These are phyloP conservation scores for Neurospora sp. DNA, from an alignment of 495 filamentous ascomycete species.

Conservation along the genomic window DNA sequence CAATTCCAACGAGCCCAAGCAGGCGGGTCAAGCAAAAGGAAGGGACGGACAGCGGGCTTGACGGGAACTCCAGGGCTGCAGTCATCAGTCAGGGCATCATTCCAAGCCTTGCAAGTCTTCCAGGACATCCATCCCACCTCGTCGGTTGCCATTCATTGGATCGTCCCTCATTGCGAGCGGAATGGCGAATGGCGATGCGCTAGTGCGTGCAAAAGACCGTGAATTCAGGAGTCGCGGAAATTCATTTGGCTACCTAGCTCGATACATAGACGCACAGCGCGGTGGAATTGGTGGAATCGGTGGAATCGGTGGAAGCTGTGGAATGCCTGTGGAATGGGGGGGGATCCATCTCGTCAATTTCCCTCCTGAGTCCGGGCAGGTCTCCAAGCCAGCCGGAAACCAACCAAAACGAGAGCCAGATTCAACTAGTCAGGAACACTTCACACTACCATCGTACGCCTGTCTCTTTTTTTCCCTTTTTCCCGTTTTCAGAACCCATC, in stretches of 20 bases:
- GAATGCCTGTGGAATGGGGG: not conserved
- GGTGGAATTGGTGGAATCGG: not conserved
- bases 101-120: not conserved
- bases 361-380: not conserved
- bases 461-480: not conserved
- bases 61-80: not conserved
- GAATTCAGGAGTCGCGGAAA: not conserved
- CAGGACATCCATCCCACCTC: not conserved
- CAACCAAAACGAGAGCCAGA: not conserved
- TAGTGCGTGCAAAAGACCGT: not conserved
- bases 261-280: not conserved
- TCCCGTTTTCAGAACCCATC: not conserved
- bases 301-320: not conserved
- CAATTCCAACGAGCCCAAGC: not conserved
- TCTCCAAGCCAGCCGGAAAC: not conserved
- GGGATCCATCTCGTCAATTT: not conserved
- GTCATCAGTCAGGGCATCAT: not conserved
- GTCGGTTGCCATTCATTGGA: not conserved
- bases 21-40: not conserved
- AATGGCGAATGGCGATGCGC: not conserved
- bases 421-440: not conserved
- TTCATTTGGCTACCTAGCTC: not conserved
- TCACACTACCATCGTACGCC: slow-evolving; percentile 1
- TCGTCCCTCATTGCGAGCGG: not conserved
- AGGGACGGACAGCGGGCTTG: not conserved